phyloP scores from a whole-genome alignment of 208 protist genomes.

The Tetramitus jugosus region DNA sequence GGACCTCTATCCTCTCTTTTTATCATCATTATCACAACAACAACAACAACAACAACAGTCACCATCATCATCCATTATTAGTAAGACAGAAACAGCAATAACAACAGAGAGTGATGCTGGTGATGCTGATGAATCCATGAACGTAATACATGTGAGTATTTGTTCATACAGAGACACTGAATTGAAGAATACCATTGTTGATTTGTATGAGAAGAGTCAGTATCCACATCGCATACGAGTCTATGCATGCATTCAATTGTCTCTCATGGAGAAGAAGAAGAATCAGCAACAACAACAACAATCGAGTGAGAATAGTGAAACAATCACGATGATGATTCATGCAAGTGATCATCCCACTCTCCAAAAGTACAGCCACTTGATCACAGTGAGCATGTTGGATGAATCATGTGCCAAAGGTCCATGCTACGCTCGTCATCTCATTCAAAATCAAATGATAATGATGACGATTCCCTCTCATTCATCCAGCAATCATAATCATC shows the following conservation, averaged over 20 bases:
- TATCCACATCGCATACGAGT: neutral
- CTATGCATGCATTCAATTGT: too few relatives aligned
- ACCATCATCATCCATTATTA: neutral
- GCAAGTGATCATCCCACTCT: neutral
- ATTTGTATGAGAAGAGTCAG: neutral
- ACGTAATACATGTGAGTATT: neutral
- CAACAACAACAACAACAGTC: too few relatives aligned
- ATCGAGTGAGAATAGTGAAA: neutral
- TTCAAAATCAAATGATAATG: neutral
- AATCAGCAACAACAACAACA: too few relatives aligned
- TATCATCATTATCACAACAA: too few relatives aligned
- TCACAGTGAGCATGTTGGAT: too few relatives aligned
- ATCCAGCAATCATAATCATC: too few relatives aligned
- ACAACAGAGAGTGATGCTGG: too few relatives aligned
- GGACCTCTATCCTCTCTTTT: too few relatives aligned
- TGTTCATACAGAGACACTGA: conserved; percentile 12
- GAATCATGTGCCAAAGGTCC: neutral
- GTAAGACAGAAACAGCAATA: too few relatives aligned
- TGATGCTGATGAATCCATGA: neutral
- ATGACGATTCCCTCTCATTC: too few relatives aligned
- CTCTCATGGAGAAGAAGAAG: too few relatives aligned
- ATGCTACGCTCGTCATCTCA: neutral
- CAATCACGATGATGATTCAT: neutral
- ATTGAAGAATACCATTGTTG: neutral
- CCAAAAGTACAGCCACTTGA: neutral